Conservation (phyloP, 345 rosid species). For the Ceriops zippeliana region DNA sequence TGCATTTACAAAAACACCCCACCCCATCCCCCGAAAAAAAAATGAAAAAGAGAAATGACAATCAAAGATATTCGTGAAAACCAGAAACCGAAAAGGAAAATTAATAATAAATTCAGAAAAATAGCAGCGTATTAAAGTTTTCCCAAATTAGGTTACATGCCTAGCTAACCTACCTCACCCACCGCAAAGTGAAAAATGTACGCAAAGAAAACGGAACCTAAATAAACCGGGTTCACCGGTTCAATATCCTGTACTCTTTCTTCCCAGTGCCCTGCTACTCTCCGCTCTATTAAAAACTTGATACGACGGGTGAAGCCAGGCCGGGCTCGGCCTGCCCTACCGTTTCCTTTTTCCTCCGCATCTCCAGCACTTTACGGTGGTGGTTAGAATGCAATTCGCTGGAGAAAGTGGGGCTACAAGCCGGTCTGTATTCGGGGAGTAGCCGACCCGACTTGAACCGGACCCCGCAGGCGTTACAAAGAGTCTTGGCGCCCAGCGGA, state of each 20-base stretch:
- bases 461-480: slow-evolving; percentile 94
- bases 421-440: slow-evolving; percentile 86
- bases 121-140: slow-evolving; percentile 14
- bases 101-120: neutral
- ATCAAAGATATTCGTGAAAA: neutral
- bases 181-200: slow-evolving; percentile 23
- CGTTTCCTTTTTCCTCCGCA: slow-evolving; percentile 60
- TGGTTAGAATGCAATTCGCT: slow-evolving; percentile 76
- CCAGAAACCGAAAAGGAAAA: neutral
- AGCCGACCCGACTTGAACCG: slow-evolving; percentile 88
- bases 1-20: neutral
- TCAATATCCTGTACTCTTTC: slow-evolving; percentile 11
- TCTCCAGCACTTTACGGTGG: slow-evolving; percentile 84
- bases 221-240: slow-evolving; percentile 15
- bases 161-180: slow-evolving; percentile 41
- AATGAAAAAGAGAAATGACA: neutral
- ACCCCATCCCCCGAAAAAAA: neutral
- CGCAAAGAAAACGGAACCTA: slow-evolving; percentile 19
- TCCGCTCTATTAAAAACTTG: slow-evolving; percentile 47
- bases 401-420: slow-evolving; percentile 88
- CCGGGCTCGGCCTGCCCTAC: slow-evolving; percentile 31
- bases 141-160: slow-evolving; percentile 32
- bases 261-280: neutral
- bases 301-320: slow-evolving; percentile 31
- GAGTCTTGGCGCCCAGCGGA: slow-evolving; percentile 83